Conservation (phyloP, 2,329 filamentous ascomycete genomes). For the Aspergillus costaricaensis region DNA sequence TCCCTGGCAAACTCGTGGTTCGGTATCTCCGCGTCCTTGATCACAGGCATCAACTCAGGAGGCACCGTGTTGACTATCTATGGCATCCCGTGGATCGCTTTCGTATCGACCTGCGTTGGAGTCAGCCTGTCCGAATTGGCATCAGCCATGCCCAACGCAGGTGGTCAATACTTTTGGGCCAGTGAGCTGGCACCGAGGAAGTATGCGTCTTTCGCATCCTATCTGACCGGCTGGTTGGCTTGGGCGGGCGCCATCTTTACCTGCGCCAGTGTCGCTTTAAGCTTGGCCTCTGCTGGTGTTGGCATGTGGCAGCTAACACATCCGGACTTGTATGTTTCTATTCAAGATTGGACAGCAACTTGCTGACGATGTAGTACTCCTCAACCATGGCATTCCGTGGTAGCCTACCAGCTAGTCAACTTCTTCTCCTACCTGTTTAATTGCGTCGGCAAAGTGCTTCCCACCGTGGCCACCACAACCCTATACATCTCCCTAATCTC, state of each 20-base stretch:
- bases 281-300: slow-evolving; percentile 50
- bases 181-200: slow-evolving; percentile 49
- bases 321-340: slow-evolving; percentile 51
- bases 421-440: slow-evolving; percentile 53
- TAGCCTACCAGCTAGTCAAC: slow-evolving; percentile 52
- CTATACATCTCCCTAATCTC: slow-evolving; percentile 51
- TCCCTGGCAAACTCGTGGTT: slow-evolving; percentile 56
- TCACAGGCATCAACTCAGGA: slow-evolving; percentile 54
- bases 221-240: slow-evolving; percentile 54
- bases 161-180: slow-evolving; percentile 56
- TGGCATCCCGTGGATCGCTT: slow-evolving; percentile 49
- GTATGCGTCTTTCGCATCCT: slow-evolving; percentile 49
- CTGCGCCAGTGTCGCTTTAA: slow-evolving; percentile 54
- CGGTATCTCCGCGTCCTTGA: slow-evolving; percentile 51
- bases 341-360: background rate
- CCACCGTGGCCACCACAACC: slow-evolving; percentile 43
- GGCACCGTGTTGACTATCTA: slow-evolving; percentile 53
- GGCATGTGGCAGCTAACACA: slow-evolving; percentile 56
- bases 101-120: slow-evolving; percentile 50
- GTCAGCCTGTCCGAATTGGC: slow-evolving; percentile 51
- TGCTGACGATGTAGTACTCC: slow-evolving; percentile 25
- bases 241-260: slow-evolving; percentile 58
- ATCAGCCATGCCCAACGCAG: slow-evolving; percentile 53
- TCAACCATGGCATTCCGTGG: slow-evolving; percentile 41
- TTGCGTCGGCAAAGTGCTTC: slow-evolving; percentile 40